Evolutionary conservation across 148 eudicot genomes (phyloP), one percentile per base, ranked within the genome.

Genomic region (Rhododendron simsii): DNA sequence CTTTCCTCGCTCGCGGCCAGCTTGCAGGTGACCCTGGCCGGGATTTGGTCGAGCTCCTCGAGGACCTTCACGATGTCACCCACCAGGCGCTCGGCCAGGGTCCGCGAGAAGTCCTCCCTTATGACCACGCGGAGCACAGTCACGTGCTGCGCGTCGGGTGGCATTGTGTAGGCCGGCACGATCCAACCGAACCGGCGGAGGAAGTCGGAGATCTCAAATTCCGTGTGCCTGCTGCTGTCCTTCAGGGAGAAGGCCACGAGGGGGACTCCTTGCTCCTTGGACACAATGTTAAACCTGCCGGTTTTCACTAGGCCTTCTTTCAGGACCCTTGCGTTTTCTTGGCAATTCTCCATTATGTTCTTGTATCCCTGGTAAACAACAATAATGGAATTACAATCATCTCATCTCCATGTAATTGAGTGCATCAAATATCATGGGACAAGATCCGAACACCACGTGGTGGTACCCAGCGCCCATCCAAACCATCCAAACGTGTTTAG

Each of bases 141-240:
- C 3, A 94, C 81, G 65, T 94, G 91, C 50, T 94, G 90, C 0
- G 98, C 98, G 53, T 94, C 90, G 0, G 98, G 89, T 0, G 98
- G 94, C 98, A 94, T 94, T 47, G 98, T 92, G 93, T 94, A 93
- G 2, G 95, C 98, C 0, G 95, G 98, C 9, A 94, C 95, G 74
- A 94, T 92, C 98, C 98, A 94, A 0, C 98, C 95, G 53, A 80
- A 94, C 82, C 95, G 89, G 3, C 95, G 89, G 8, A 94, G 90
- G 88, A 80, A 81, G 82, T 94, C 98, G 0, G 98, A 91, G 77
- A 94, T 87, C 84, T 94, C 98, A 18, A 94, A 94, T 85, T 94
- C 96, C 55, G 86, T 92, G 91, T 92, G 94, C 39, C 81, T 0
- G n/a, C 85, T 88, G 86, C 87, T 88, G 94, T 94, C 94, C 73